Percentiles rank a stretch among this genome's conserved stretches.
Conservation (phyloP, 306 rosid genomes). For the Ziziphus jujuba region DNA sequence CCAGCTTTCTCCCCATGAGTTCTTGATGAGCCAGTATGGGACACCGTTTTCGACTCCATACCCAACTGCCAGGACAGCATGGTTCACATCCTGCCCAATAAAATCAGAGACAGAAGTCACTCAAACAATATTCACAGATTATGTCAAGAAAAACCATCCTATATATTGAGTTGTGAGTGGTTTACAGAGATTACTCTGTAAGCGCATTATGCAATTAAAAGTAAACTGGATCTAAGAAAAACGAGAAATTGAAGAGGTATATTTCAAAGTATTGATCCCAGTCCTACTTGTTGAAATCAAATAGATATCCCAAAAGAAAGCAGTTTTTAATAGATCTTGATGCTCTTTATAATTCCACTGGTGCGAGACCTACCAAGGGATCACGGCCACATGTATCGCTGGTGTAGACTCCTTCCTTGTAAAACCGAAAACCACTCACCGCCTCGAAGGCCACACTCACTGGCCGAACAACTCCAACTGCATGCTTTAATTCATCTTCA, state of each 20-base stretch:
- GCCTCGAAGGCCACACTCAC: slow-evolving; percentile 93
- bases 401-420: slow-evolving; percentile 78
- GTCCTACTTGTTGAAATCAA: too few species aligned
- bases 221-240: too few species aligned
- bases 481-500: slow-evolving; percentile 88
- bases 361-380: slow-evolving; percentile 55
- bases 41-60: slow-evolving; percentile 73
- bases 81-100: slow-evolving; percentile 89
- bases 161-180: too few species aligned
- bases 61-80: slow-evolving; percentile 95
- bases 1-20: slow-evolving; percentile 88
- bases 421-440: slow-evolving; percentile 48
- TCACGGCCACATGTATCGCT: slow-evolving; percentile 65
- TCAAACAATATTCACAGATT: too few species aligned
- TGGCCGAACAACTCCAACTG: slow-evolving; percentile 81
- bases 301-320: too few species aligned
- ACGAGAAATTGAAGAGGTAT: too few species aligned
- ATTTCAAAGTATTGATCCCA: too few species aligned
- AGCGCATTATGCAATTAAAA: too few species aligned
- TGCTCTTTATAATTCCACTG: background rate
- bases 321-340: background rate
- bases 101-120: too few species aligned
- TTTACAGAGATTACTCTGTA: too few species aligned
- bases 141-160: too few species aligned
- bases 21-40: slow-evolving; percentile 88